Percentiles rank a stretch among this genome's conserved stretches.
These are phyloP conservation scores for Phytopythium oedochilum DNA, from an alignment of 352 stramenopile species.

Conservation along the genomic window DNA sequence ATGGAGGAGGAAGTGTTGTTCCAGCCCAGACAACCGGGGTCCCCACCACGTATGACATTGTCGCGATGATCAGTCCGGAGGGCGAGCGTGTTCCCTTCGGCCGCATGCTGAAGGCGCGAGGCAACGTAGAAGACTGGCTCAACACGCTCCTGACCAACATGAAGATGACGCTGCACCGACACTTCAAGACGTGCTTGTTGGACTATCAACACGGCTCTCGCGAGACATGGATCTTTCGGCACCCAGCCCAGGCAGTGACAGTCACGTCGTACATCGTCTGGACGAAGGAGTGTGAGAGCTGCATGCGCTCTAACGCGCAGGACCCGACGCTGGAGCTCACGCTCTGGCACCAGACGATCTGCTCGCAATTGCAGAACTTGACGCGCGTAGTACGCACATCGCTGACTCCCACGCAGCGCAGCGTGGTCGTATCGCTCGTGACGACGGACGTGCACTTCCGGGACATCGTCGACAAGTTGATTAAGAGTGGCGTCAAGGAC, in stretches of 20 bases:
- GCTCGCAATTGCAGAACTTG: conserved; percentile 53
- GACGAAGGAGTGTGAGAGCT: conserved; percentile 65
- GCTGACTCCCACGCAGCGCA: conserved; percentile 48
- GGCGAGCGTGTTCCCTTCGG: conserved; percentile 76
- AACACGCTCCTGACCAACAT: conserved; percentile 71
- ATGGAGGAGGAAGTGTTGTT: conserved; percentile 3
- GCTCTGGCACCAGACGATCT: conserved; percentile 70
- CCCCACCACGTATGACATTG: conserved; percentile 38
- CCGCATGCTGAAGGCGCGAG: conserved; percentile 70
- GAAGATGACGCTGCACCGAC: conserved; percentile 57
- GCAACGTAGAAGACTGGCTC: conserved; percentile 88
- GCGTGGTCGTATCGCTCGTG: conserved; percentile 60
- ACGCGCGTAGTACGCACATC: conserved; percentile 59
- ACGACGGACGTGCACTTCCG: conserved; percentile 77
- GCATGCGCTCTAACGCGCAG: conserved; percentile 43
- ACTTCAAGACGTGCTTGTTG: conserved; percentile 72
- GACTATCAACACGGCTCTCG: conserved; percentile 86
- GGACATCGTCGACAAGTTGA: conserved; percentile 68
- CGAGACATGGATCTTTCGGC: conserved; percentile 82
- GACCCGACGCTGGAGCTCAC: conserved; percentile 47
- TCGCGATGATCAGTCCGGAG: conserved; percentile 79
- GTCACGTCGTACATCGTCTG: conserved; percentile 89
- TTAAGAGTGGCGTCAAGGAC: conserved; percentile 40
- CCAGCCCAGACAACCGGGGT: neutral
- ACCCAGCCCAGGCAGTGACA: conserved; percentile 88